These are phyloP conservation scores for Spirogloea muscicola DNA, from an alignment of 139 green algal species.

Conservation along the genomic window DNA sequence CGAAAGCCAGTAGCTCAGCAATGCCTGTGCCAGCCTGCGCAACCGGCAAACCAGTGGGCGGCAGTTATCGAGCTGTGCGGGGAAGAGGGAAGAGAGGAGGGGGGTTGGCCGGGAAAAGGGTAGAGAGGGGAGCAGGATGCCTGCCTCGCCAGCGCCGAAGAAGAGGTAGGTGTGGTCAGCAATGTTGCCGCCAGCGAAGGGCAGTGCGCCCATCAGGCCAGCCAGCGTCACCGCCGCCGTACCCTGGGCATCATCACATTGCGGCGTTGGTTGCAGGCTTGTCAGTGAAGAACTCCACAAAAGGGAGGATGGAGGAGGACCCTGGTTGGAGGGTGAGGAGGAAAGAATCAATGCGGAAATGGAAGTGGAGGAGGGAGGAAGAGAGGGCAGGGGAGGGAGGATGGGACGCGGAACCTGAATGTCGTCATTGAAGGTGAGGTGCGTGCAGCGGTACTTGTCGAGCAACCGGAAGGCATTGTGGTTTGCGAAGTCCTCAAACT, in stretches of 20 bases:
- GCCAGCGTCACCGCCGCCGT: slow-evolving; percentile 78
- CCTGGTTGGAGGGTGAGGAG: too few relatives aligned
- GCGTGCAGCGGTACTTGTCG: slow-evolving; percentile 48
- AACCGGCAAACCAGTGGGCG: not conserved
- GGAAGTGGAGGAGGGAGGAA: too few relatives aligned
- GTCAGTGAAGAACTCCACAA: not conserved
- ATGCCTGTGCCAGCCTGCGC: slow-evolving; percentile 38
- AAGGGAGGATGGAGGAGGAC: not conserved
- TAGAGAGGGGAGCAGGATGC: too few relatives aligned
- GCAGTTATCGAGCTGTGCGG: too few relatives aligned
- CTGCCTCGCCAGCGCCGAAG: slow-evolving; percentile 18
- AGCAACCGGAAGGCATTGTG: slow-evolving; percentile 77
- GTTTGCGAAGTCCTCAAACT: slow-evolving; percentile 43
- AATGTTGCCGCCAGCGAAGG: slow-evolving; percentile 41
- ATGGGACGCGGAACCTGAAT: too few relatives aligned
- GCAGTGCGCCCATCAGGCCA: slow-evolving; percentile 65
- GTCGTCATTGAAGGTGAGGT: slow-evolving; percentile 88
- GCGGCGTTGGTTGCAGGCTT: not conserved
- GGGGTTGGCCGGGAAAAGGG: not conserved
- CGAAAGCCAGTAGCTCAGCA: slow-evolving; percentile 4
- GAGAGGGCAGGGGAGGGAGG: too few relatives aligned
- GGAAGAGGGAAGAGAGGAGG: slow-evolving; percentile 3
- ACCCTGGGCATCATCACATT: slow-evolving; percentile 42
- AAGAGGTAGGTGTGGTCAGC: slow-evolving; percentile 23
- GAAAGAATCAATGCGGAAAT: too few relatives aligned